Evolutionary conservation across 805 yeast species (phyloP).

Genomic region (Cyberlindnera suaveolens): DNA sequence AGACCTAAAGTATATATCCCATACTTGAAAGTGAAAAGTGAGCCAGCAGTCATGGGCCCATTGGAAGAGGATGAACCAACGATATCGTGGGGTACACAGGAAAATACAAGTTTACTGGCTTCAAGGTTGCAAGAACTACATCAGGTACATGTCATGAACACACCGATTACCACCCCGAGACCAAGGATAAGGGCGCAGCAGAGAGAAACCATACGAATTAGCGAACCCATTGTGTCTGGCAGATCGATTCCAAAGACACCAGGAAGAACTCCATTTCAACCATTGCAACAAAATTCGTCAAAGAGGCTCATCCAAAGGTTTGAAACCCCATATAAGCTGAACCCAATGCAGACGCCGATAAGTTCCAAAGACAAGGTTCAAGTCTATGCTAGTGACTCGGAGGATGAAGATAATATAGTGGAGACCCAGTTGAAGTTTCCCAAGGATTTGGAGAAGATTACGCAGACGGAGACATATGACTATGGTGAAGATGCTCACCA

Average conservation of each 20-base stretch:
- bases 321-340: not conserved
- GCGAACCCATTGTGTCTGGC: not conserved
- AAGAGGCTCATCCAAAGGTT: not conserved
- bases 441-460: conserved; percentile 1
- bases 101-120: not conserved
- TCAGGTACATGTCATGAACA: not conserved
- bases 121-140: not conserved
- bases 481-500: conserved; percentile 7
- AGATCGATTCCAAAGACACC: not conserved
- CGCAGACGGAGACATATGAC: conserved; percentile 17
- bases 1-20: too few species aligned
- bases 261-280: not conserved
- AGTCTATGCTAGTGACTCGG: conserved; percentile 8
- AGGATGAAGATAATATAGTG: conserved; percentile 8
- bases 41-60: not conserved
- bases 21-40: not conserved
- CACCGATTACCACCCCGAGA: not conserved
- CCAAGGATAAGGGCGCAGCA: not conserved
- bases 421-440: conserved; percentile 1
- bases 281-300: not conserved
- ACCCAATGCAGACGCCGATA: conserved; percentile 3
- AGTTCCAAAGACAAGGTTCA: conserved; percentile 1
- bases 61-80: not conserved
- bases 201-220: not conserved
- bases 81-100: not conserved